phyloP scores from a whole-genome alignment of 2,329 filamentous ascomycete genomes.

The Neofusicoccum ribis region DNA sequence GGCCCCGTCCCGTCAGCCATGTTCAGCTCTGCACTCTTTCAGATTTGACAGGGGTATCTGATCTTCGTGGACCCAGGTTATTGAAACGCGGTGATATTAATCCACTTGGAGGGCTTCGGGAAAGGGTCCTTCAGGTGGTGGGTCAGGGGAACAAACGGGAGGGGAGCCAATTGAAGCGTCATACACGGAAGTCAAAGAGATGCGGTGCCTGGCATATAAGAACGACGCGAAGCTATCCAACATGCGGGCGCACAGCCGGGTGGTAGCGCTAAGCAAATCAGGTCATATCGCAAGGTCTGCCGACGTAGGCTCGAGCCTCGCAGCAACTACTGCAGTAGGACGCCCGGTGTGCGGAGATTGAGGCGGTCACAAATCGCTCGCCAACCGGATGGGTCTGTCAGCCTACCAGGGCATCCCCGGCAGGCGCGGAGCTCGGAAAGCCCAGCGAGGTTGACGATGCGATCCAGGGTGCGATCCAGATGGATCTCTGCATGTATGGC shows the following conservation, averaged over 20 bases:
- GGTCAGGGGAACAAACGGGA: not conserved
- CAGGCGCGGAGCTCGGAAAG: not conserved
- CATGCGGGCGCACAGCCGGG: not conserved
- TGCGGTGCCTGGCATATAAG: not conserved
- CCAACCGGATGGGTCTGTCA: not conserved
- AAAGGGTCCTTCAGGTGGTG: not conserved
- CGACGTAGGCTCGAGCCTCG: not conserved
- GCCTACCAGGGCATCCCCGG: not conserved
- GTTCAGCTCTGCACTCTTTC: not conserved
- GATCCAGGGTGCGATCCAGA: not conserved
- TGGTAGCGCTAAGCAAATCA: not conserved
- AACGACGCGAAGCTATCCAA: not conserved
- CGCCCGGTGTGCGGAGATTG: conserved; percentile 1
- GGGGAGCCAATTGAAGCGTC: not conserved
- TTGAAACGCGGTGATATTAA: not conserved
- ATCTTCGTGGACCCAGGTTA: not conserved
- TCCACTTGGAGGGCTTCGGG: not conserved
- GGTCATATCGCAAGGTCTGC: not conserved
- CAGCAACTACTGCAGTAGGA: conserved; percentile 1
- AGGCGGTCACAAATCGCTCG: not conserved
- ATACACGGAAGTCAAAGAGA: not conserved
- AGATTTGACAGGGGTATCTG: not conserved
- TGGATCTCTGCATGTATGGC: conserved; percentile 4
- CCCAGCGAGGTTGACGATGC: not conserved
- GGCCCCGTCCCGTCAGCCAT: not conserved